Conservation (phyloP, 31 red algal genomes). For the Asparagopsis taxiformis region DNA sequence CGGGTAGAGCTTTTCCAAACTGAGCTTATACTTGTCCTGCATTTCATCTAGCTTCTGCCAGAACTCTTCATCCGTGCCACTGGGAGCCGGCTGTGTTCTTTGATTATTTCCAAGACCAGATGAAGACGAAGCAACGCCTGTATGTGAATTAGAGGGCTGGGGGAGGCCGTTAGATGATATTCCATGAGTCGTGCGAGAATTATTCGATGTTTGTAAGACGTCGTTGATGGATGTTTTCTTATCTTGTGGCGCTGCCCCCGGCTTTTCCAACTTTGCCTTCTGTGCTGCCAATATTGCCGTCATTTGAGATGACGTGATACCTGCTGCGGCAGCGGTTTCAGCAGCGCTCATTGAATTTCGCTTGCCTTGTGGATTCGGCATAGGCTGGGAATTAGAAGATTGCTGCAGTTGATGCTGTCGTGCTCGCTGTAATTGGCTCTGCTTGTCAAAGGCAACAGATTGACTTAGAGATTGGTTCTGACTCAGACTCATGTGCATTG, state of each 20-base stretch:
- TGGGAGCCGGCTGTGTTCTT: neutral
- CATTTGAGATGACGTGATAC: constrained; percentile 7
- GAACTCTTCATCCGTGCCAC: constrained; percentile 34
- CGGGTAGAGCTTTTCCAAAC: constrained; percentile 30
- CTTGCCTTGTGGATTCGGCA: neutral
- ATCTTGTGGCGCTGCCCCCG: neutral
- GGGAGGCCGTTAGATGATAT: neutral
- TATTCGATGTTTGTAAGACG: neutral
- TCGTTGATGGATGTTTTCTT: constrained; percentile 10
- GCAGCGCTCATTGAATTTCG: neutral
- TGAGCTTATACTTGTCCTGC: constrained; percentile 31
- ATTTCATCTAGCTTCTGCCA: constrained; percentile 48
- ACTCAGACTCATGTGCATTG: neutral
- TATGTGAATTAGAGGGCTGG: constrained; percentile 1
- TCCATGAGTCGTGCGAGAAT: neutral
- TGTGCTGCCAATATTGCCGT: neutral
- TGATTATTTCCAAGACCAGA: neutral
- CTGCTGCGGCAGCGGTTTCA: constrained; percentile 3
- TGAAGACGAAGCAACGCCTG: neutral
- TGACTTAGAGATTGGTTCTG: constrained; percentile 9
- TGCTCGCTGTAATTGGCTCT: constrained; percentile 28
- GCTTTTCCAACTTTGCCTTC: constrained; percentile 12
- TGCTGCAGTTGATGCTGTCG: constrained; percentile 19
- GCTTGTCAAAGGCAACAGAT: constrained; percentile 3
- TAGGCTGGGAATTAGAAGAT: neutral